Percentiles rank a stretch among this genome's conserved stretches.
These are phyloP conservation scores for Microsporum audouinii DNA, from an alignment of 2,329 filamentous ascomycete genomes.

Conservation along the genomic window DNA sequence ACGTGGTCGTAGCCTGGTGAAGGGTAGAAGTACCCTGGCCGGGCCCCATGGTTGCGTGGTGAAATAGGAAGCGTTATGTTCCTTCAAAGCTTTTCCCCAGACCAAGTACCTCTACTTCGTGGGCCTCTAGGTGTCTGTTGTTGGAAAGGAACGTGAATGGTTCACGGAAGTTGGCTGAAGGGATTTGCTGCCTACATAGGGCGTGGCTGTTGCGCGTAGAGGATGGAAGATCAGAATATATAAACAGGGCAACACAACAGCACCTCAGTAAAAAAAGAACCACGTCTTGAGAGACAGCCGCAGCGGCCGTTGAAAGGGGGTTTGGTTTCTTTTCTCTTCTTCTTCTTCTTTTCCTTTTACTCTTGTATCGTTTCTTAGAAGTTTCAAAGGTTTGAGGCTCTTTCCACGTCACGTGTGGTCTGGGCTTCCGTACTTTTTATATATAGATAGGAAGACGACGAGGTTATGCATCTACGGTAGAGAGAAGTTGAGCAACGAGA, in stretches of 20 bases:
- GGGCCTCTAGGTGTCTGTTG: not conserved
- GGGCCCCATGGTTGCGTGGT: not conserved
- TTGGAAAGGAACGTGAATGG: not conserved
- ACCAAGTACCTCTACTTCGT: not conserved
- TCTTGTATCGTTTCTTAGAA: not conserved
- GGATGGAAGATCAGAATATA: not conserved
- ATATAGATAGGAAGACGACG: no score
- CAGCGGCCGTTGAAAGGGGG: no score
- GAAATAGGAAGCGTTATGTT: not conserved
- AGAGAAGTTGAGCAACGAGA: not conserved
- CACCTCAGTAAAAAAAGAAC: no score
- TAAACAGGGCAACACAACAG: not conserved
- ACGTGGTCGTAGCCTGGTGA: slow-evolving; percentile 9
- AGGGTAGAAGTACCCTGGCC: not conserved
- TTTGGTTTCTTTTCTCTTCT: no score
- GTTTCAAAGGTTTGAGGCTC: not conserved
- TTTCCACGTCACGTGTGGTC: not conserved
- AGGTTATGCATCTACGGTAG: no score
- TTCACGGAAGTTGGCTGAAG: not conserved
- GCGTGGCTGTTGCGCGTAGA: not conserved
- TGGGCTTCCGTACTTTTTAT: not conserved
- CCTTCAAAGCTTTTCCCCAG: not conserved
- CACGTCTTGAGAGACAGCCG: no score
- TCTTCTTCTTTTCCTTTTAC: not conserved
- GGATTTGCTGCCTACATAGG: slow-evolving; percentile 1